Conservation (phyloP, 1,284 basidiomycete species). For the Moesziomyces antarcticus region DNA sequence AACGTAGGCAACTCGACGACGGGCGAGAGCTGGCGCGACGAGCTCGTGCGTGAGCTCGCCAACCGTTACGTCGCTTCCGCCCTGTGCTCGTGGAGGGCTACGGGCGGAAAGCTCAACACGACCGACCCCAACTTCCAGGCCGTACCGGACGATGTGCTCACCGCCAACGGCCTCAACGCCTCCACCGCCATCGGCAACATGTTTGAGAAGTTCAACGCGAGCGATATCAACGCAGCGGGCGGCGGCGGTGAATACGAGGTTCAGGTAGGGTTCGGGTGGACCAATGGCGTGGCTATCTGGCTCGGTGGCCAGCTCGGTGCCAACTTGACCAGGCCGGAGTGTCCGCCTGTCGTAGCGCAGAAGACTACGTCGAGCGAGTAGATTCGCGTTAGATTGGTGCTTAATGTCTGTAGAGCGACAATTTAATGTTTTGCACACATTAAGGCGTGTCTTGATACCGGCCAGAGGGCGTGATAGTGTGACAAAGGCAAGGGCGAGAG, state of each 20-base stretch:
- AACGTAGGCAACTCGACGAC: constrained; percentile 77
- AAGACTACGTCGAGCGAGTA: constrained; percentile 13
- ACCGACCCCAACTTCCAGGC: constrained; percentile 74
- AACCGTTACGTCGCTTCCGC: constrained; percentile 84
- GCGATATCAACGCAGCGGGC: constrained; percentile 84
- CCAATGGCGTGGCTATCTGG: constrained; percentile 46
- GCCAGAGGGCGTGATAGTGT: background rate
- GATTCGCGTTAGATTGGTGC: background rate
- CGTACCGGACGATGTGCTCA: constrained; percentile 26
- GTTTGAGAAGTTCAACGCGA: constrained; percentile 80
- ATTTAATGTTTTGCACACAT: no score
- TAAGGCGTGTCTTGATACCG: no score
- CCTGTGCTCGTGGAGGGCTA: constrained; percentile 83
- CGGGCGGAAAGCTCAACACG: constrained; percentile 78
- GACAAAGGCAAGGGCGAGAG: constrained; percentile 1
- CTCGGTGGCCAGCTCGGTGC: constrained; percentile 45
- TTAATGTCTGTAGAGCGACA: no score
- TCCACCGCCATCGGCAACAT: constrained; percentile 36
- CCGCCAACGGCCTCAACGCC: constrained; percentile 55
- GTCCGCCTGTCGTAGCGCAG: constrained; percentile 29
- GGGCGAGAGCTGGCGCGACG: constrained; percentile 77
- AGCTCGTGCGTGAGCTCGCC: constrained; percentile 78
- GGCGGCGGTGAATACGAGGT: constrained; percentile 79
- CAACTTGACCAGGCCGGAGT: constrained; percentile 38
- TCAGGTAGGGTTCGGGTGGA: constrained; percentile 70